These are phyloP conservation scores for Mycena rebaudengoi DNA, from an alignment of 768 basidiomycete genomes.

Conservation along the genomic window DNA sequence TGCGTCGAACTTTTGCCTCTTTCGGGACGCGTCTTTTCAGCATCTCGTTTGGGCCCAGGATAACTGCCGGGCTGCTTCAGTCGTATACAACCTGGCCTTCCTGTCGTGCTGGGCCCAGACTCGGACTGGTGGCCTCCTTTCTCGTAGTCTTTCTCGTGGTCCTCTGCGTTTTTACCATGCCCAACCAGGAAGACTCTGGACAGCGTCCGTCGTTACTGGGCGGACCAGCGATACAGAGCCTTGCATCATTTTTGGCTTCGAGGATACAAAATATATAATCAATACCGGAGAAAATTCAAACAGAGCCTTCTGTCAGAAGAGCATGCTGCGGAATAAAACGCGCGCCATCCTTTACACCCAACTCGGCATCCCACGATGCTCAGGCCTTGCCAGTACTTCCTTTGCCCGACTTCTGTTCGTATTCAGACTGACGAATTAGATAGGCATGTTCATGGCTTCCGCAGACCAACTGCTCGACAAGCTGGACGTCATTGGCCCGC, in stretches of 20 bases:
- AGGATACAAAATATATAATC: not conserved
- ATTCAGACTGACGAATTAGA: not conserved
- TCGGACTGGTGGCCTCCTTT: too few species aligned
- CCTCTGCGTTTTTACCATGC: too few species aligned
- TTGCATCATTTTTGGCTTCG: not conserved
- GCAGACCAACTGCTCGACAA: conserved; percentile 25
- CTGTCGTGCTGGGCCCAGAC: too few species aligned
- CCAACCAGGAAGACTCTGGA: too few species aligned
- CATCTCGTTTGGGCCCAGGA: too few species aligned
- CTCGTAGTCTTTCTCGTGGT: too few species aligned
- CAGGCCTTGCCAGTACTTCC: not conserved
- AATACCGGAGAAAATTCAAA: conserved; percentile 2
- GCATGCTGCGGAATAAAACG: not conserved
- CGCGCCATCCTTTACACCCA: not conserved
- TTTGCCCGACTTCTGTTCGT: not conserved
- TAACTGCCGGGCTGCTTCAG: too few species aligned
- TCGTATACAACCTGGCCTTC: too few species aligned
- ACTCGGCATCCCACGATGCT: not conserved
- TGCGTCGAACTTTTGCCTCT: too few species aligned
- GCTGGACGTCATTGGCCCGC: conserved; percentile 75
- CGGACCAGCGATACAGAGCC: not conserved
- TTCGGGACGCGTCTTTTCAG: too few species aligned
- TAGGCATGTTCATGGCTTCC: not conserved
- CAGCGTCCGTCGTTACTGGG: not conserved
- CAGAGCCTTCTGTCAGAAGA: not conserved